phyloP scores from a whole-genome alignment of 257 asterid genomes.

The Przewalskia tangutica region DNA sequence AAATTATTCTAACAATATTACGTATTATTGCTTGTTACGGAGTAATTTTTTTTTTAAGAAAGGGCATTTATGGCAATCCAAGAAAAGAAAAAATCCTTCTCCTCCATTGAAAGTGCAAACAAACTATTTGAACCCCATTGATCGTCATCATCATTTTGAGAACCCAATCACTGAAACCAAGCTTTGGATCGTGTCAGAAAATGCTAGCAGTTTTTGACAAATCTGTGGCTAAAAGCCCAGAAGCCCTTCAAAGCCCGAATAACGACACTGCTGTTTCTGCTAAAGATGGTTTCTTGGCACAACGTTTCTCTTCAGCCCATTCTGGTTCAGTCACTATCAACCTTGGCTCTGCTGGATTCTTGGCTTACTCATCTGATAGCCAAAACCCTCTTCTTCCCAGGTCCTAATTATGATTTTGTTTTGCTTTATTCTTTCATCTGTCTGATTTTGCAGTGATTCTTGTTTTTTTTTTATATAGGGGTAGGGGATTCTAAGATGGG shows the following conservation, averaged over 20 bases:
- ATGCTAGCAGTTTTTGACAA: neutral
- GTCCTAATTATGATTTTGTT: conserved; percentile 12
- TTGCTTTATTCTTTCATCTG: conserved; percentile 5
- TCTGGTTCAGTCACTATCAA: conserved; percentile 63
- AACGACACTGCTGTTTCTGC: conserved; percentile 33
- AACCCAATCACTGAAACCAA: too few relatives aligned
- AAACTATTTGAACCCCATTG: neutral
- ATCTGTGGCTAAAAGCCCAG: conserved; percentile 55
- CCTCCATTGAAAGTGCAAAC: neutral
- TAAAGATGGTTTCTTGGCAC: conserved; percentile 68
- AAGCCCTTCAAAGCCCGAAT: conserved; percentile 53
- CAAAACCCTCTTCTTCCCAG: conserved; percentile 78
- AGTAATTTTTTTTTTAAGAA: neutral
- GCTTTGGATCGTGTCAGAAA: too few relatives aligned
- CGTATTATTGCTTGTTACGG: too few relatives aligned
- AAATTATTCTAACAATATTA: too few relatives aligned
- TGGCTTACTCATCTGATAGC: conserved; percentile 55
- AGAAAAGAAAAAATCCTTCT: neutral
- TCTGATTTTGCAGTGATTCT: neutral
- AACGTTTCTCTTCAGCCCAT: conserved; percentile 48
- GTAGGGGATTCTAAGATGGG: too few relatives aligned
- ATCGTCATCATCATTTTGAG: neutral
- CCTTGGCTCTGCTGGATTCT: conserved; percentile 59
- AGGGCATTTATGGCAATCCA: conserved; percentile 6
- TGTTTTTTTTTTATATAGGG: too few relatives aligned